Base-by-base conservation (phyloP, 768 basidiomycete species). In the Lepiota venenata region DNA sequence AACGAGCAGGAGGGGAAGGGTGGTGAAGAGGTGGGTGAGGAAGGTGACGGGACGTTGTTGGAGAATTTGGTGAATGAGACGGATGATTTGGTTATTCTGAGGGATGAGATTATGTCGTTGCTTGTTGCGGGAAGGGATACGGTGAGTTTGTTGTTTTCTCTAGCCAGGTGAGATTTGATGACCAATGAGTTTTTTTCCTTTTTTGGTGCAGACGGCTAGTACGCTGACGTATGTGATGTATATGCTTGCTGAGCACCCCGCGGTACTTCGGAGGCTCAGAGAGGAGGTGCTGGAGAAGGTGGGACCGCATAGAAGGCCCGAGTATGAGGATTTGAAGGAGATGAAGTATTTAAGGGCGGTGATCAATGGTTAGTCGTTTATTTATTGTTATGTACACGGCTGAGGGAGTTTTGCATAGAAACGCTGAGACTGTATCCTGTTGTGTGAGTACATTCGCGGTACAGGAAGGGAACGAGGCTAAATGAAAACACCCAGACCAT, bases 111-210 rank as follows among this genome's bases (percentile, higher is more conserved):
- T 10, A 53, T 78, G 48, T 76, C 73, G 46, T 69, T 79, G 42
- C 56, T 79, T 37, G 64, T 79, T 8, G 78, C 78, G 18, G 74
- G 75, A 11, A 60, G 76, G 14, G 77, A 76, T 56, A 75, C 75
- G 16, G 74, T 74, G 42, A 57, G 64, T 27, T 42, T 47, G 27
- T 15, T 46, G 51, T 42, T 22, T 35, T 32, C 10, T 32, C 9
- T 9, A 4, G 32, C 8, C n/a, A 8, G 32, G 32, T 9, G 3
- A 16, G 49, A 10, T 39, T 5, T 36, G 3, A 25, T 18, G 25
- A 16, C 40, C 42, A 38, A 39, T 25, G 4, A 32, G 21, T n/a
- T 45, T 27, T n/a, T n/a, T n/a, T n/a, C n/a, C n/a, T n/a, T n/a
- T n/a, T 6, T 25, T 2, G 32, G 32, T 11, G 8, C 25, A 77